Evolutionary conservation across 1,284 basidiomycete species (phyloP), one percentile per base, ranked within the genome.

Genomic region (Rhodotorula mucilaginosa): DNA sequence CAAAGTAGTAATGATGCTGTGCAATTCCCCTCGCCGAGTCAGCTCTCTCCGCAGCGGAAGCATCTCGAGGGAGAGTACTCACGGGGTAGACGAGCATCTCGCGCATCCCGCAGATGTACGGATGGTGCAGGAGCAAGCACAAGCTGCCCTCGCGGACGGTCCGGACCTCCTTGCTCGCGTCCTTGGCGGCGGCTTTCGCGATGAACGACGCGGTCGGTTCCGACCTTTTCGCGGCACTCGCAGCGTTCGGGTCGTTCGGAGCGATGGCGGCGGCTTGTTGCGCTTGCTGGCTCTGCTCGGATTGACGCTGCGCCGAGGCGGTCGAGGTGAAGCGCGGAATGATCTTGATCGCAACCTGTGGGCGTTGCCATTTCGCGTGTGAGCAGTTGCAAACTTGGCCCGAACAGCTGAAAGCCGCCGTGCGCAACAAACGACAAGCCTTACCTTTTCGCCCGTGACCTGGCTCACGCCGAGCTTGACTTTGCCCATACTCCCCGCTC

Each of bases 81-180:
- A 68, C 63, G 18, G 61, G 61, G 6, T 59, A 51, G 23, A 93
- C 85, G 79, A 96, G 91, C 89, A 99, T 96, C 84, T 97, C 94
- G 77, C 93, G 90, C 96, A 99, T 99, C 67, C 97, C 96, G 82
- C 95, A 98, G 79, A 99, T 92, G 83, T 98, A 97, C 1, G 96
- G 97, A 80, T 99, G 96, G 80, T 98, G 93, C 26, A 99, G 88
- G 49, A 99, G 87, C 84, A 98, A 89, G 65, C 89, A 95, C 70
- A 96, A 86, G 12, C 92, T 92, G 0, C 96, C 96, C 84, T 99
- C 97, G 60, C 97, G 90, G 71, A 98, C 87, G 2, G 93, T 98
- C 59, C 96, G 88, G 75, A 94, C 90, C 84, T 99, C 97, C 82
- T 99, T 99, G 48, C 92, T 92, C 65, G 91, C 90, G 80, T 99